A percentile compares a stretch with the other conserved stretches of the same genome.
Evolutionary conservation across 352 stramenopile genomes (phyloP).

Genomic region (Phytophthora megakarya): DNA sequence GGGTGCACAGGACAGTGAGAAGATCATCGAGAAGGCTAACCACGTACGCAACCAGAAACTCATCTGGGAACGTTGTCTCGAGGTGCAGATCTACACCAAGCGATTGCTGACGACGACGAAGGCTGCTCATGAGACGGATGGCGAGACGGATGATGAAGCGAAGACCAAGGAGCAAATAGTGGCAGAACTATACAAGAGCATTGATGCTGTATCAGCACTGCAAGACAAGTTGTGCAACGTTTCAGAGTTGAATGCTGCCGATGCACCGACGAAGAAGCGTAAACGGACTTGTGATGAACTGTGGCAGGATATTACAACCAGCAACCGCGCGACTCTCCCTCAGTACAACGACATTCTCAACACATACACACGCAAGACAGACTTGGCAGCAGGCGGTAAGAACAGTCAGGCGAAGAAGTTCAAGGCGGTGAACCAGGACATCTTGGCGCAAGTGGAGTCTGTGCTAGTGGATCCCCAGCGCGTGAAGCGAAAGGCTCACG

Average conservation of each 20-base stretch:
- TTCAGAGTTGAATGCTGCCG: slow-evolving; percentile 42
- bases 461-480: slow-evolving; percentile 82
- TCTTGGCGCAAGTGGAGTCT: slow-evolving; percentile 83
- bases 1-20: slow-evolving; percentile 75
- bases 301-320: slow-evolving; percentile 53
- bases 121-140: slow-evolving; percentile 25
- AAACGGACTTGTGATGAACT: slow-evolving; percentile 61
- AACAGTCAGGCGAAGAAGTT: slow-evolving; percentile 83
- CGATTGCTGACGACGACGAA: slow-evolving; percentile 56
- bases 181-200: slow-evolving; percentile 62
- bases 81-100: slow-evolving; percentile 89
- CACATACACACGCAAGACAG: slow-evolving; percentile 77
- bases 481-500: slow-evolving; percentile 86
- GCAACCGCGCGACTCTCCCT: slow-evolving; percentile 55
- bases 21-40: slow-evolving; percentile 74
- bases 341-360: slow-evolving; percentile 88
- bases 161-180: slow-evolving; percentile 47
- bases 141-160: slow-evolving; percentile 31
- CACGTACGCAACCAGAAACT: slow-evolving; percentile 87
- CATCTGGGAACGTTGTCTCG: slow-evolving; percentile 83
- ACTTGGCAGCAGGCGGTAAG: slow-evolving; percentile 54
- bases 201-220: slow-evolving; percentile 61
- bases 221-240: slow-evolving; percentile 77
- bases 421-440: slow-evolving; percentile 88
- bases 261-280: slow-evolving; percentile 57